phyloP scores from a whole-genome alignment of 148 eudicot species.

The Vaccinium corymbosum region DNA sequence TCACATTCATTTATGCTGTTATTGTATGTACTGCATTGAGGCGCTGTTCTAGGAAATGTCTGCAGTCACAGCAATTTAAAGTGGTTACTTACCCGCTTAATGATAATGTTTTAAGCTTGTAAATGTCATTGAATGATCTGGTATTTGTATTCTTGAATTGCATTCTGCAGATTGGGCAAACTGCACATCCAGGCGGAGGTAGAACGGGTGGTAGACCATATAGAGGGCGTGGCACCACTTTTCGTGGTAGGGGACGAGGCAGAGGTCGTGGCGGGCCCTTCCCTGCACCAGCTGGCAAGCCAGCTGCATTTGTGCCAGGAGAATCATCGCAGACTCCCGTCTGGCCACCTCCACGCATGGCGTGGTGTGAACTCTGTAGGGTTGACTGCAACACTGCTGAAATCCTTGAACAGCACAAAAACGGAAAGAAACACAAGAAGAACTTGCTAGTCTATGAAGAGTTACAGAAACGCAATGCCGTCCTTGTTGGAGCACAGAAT shows the following conservation, averaged over 20 bases:
- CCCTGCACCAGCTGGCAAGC: constrained; percentile 14
- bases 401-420: constrained; percentile 66
- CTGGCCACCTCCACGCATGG: constrained; percentile 26
- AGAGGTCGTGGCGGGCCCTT: constrained; percentile 37
- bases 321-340: constrained; percentile 26
- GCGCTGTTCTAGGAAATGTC: background rate
- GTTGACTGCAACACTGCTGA: constrained; percentile 71
- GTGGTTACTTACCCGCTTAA: background rate
- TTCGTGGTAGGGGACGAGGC: constrained; percentile 56
- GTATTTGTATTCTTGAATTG: constrained; percentile 10
- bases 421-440: constrained; percentile 65
- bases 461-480: constrained; percentile 45
- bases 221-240: constrained; percentile 30
- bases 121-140: background rate
- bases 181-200: constrained; percentile 32
- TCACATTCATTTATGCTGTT: background rate
- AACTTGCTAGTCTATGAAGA: constrained; percentile 51
- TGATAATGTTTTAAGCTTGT: background rate
- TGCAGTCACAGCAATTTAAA: background rate
- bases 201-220: constrained; percentile 33
- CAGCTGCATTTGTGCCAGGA: constrained; percentile 19
- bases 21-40: background rate
- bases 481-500: constrained; percentile 23
- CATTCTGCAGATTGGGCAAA: constrained; percentile 38
- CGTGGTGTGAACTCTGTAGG: constrained; percentile 76